Evolutionary conservation across 1,139 yeast genomes (phyloP), one percentile per base, ranked within the genome.

Genomic region (Magnusiomyces paraingens): DNA sequence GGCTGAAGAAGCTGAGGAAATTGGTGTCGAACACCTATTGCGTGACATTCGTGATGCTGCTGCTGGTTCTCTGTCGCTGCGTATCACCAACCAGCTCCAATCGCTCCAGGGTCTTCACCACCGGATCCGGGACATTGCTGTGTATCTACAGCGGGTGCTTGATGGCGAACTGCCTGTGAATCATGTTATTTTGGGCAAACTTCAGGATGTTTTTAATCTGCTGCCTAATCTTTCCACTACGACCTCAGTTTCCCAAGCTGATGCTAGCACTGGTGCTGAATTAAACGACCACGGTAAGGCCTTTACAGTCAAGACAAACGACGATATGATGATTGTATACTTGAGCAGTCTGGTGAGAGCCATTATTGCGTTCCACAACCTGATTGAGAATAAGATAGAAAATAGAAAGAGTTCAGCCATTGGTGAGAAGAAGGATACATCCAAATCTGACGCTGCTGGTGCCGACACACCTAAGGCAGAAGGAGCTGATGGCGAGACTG

Each of bases 1-100:
- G 67, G 99, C 99, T 2, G 99, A 94, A 69, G 99, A 94, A 69
- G 99, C 99, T 2, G 99, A 94, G 72, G 99, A 94, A 71, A 94
- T 94, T 63, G 99, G 99, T 59, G 99, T 94, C 10, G 99, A 94
- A 69, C 99, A 94, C 67, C 73, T 94, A 58, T 74, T 94, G 60
- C 83, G 98, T 65, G 99, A 94, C 66, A 89, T 90, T 42, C 82
- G 97, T 64, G 98, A 93, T 68, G 97, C 91, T 64, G 97, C 98
- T 8, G 95, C 96, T 10, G 99, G 99, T 14, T 85, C 87, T 50
- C 78, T 94, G 59, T 85, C 97, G 1, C 81, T 91, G 53, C 82
- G 85, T 66, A 83, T 93, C 54, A 89, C 98, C 17, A 86, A 86
- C 66, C 96, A 91, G 65, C 81, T 93, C 66, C 89, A 86, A 63